Conservation (phyloP, 192 early-diverging fungal genomes). For the Entomortierella lignicola region DNA sequence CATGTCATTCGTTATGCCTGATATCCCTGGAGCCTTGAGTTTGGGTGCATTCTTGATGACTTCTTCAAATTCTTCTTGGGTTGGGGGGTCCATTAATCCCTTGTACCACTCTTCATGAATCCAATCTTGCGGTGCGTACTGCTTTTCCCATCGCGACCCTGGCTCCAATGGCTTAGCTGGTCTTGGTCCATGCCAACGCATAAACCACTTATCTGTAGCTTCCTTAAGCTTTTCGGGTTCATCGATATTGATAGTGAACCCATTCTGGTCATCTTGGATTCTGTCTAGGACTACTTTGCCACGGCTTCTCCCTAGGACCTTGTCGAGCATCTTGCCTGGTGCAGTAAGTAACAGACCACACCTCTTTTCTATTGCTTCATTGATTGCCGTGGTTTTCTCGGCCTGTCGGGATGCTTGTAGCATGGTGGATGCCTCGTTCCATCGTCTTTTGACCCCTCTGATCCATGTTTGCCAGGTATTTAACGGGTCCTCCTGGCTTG, state of each 20-base stretch:
- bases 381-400: background rate
- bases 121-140: background rate
- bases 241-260: background rate
- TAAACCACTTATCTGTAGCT: background rate
- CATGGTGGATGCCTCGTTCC: background rate
- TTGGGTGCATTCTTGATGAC: background rate
- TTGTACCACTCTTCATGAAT: slow-evolving; percentile 22
- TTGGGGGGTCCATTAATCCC: slow-evolving; percentile 13
- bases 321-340: slow-evolving; percentile 18
- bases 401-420: background rate
- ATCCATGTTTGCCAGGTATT: background rate
- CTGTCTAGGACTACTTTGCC: slow-evolving; percentile 17
- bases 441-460: background rate
- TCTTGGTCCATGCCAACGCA: slow-evolving; percentile 10
- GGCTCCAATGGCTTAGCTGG: background rate
- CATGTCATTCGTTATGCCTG: slow-evolving; percentile 12
- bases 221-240: slow-evolving; percentile 10
- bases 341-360: background rate
- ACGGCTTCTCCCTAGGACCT: slow-evolving; percentile 1
- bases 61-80: background rate
- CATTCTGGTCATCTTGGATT: background rate
- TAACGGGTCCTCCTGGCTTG: too few relatives aligned
- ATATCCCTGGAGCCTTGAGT: slow-evolving; percentile 16
- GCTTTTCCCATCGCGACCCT: background rate
- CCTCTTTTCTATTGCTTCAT: slow-evolving; percentile 10